phyloP scores from a whole-genome alignment of 129 eudicot species.

The Cynara cardunculus region DNA sequence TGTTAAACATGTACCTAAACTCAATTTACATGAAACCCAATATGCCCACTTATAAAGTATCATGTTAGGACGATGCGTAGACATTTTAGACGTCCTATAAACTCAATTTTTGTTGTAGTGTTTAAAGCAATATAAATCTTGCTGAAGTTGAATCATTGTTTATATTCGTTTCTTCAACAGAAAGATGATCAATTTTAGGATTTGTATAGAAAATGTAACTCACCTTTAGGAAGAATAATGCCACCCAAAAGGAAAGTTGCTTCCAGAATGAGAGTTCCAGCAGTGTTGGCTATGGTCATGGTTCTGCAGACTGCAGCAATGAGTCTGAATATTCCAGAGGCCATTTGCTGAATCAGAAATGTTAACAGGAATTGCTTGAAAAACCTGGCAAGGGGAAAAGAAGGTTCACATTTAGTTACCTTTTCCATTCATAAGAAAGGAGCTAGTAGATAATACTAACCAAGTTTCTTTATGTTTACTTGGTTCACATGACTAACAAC shows the following conservation, averaged over 20 bases:
- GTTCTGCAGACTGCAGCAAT: slow-evolving; percentile 76
- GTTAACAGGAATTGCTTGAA: slow-evolving; percentile 68
- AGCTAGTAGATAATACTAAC: background rate
- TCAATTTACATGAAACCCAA: no score
- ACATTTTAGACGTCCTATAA: no score
- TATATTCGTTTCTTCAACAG: background rate
- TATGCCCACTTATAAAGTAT: no score
- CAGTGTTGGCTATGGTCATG: slow-evolving; percentile 70
- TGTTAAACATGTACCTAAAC: background rate
- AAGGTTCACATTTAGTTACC: slow-evolving; percentile 3
- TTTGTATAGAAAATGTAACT: background rate
- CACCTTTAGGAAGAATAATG: slow-evolving; percentile 64
- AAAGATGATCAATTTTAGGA: background rate
- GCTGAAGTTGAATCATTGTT: background rate
- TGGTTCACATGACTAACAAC: background rate
- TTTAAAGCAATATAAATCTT: background rate
- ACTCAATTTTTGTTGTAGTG: no score
- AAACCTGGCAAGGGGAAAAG: slow-evolving; percentile 46
- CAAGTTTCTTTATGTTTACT: no score
- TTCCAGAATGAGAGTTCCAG: slow-evolving; percentile 65
- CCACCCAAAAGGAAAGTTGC: slow-evolving; percentile 84
- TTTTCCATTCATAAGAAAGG: background rate
- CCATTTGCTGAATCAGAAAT: slow-evolving; percentile 89
- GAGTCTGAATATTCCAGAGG: slow-evolving; percentile 75
- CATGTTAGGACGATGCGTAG: no score